phyloP scores from a whole-genome alignment of 1,284 basidiomycete species.

The Pseudozyma sp. region DNA sequence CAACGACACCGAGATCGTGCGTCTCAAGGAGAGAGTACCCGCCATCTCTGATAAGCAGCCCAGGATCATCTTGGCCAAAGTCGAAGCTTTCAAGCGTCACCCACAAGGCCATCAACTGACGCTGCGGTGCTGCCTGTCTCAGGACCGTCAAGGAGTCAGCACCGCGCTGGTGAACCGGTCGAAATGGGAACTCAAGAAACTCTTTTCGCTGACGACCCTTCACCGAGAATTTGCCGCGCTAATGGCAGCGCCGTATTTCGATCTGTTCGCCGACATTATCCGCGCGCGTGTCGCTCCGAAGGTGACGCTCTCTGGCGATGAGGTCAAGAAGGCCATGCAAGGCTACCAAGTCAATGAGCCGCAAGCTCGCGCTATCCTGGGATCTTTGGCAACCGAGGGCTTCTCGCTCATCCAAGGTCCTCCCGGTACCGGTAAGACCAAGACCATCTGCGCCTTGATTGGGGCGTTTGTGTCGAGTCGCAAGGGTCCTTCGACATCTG shows the following conservation, averaged over 20 bases:
- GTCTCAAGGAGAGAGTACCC: constrained; percentile 81
- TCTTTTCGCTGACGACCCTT: constrained; percentile 89
- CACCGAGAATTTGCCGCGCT: constrained; percentile 92
- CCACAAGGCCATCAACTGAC: constrained; percentile 71
- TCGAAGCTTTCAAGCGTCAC: constrained; percentile 76
- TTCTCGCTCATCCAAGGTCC: constrained; percentile 97
- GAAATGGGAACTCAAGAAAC: constrained; percentile 81
- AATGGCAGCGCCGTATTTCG: constrained; percentile 83
- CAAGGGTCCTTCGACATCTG: constrained; percentile 39
- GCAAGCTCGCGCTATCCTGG: constrained; percentile 89
- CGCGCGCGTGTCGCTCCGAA: constrained; percentile 74
- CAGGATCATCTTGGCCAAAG: constrained; percentile 77
- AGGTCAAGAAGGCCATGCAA: constrained; percentile 75
- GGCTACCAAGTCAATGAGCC: constrained; percentile 88
- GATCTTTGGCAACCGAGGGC: constrained; percentile 78
- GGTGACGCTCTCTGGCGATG: constrained; percentile 72
- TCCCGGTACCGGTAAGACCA: constrained; percentile 98
- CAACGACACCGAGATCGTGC: constrained; percentile 74
- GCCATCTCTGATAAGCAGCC: constrained; percentile 76
- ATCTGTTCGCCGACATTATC: constrained; percentile 79
- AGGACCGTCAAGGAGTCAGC: constrained; percentile 69
- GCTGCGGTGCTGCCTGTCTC: constrained; percentile 70
- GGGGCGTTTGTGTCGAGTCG: constrained; percentile 79
- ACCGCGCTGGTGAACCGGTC: constrained; percentile 73
- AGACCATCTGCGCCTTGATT: constrained; percentile 95